Base-by-base conservation (phyloP, 1,139 yeast species). In the Suhomyces terraborum region DNA sequence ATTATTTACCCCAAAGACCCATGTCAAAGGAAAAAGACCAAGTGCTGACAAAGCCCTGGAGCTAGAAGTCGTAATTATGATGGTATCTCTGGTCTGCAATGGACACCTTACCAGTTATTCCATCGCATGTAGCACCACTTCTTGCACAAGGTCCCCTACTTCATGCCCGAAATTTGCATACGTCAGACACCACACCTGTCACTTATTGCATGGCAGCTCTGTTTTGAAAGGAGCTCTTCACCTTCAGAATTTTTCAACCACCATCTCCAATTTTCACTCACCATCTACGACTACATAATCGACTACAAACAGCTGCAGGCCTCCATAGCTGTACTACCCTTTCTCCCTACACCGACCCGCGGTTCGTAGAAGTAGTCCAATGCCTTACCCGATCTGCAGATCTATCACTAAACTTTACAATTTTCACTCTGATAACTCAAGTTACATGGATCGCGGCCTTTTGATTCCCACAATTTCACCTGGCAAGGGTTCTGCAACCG, bases 331-430 rank as follows among this genome's bases (percentile, higher is more conserved):
- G n/a, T n/a, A n/a, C n/a, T n/a, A n/a, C n/a, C n/a, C n/a, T n/a
- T n/a, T n/a, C n/a, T 16, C 27, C 27, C 27, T 14, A 24, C 16
- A 8, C 27, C 27, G 27, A 24, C 27, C 27, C 12, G 16, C 27
- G 12, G 19, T 29, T 29, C 32, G 32, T 29, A 19, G 32, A 24
- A 12, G 32, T 29, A 13, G 24, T 23, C 23, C 21, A 29, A 19
- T 29, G 32, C 32, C 32, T 19, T 29, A 24, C 24, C 32, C 32
- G 32, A 29, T 29, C 32, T 19, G 32, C 23, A 21, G 32, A 29
- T 29, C 32, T 29, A 24, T 19, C 32, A 29, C 32, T 31, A 31
- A 31, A 22, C 34, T 31, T 31, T 31, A 31, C 26, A 31, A 26
- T 31, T 31, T 31, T 26, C 9, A 31, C 34, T 10, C 13, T 31